Conservation (phyloP, 2,329 filamentous ascomycete species). For the Pochonia chlamydosporia region DNA sequence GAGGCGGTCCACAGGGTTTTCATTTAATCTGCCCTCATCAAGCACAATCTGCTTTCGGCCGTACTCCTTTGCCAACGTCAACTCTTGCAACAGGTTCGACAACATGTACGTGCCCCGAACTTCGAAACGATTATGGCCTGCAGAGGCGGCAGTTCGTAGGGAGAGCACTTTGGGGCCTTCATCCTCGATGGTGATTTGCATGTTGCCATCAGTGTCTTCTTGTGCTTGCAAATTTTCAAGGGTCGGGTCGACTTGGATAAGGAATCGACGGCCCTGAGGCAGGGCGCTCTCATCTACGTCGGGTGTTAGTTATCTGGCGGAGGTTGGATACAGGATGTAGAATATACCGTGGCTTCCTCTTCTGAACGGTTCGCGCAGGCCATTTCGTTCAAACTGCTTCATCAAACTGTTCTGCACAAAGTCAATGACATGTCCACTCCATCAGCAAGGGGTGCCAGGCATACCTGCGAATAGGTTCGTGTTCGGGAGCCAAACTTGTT, state of each 20-base stretch:
- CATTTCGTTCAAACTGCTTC: constrained; percentile 47
- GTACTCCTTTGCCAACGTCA: constrained; percentile 86
- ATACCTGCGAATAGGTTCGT: constrained; percentile 52
- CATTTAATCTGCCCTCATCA: constrained; percentile 84
- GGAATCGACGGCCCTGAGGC: constrained; percentile 65
- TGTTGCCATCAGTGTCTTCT: constrained; percentile 90
- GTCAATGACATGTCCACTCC: constrained; percentile 19
- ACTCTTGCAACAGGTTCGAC: constrained; percentile 90
- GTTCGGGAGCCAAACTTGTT: constrained; percentile 44
- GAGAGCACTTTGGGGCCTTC: constrained; percentile 85
- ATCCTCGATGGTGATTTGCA: constrained; percentile 97
- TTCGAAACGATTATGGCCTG: constrained; percentile 81
- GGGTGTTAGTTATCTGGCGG: constrained; percentile 1
- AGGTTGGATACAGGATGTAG: neutral
- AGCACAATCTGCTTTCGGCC: constrained; percentile 85
- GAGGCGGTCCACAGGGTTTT: constrained; percentile 88
- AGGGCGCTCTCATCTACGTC: constrained; percentile 64
- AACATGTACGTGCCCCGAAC: constrained; percentile 96
- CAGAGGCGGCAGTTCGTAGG: constrained; percentile 78
- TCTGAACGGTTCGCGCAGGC: constrained; percentile 48
- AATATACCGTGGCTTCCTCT: constrained; percentile 53
- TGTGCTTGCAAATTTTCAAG: constrained; percentile 72
- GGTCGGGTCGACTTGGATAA: constrained; percentile 81
- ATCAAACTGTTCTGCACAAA: constrained; percentile 42
- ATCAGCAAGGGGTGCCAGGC: constrained; percentile 5